Conservation (phyloP, 164 flowering plant genomes). For the Stephania cephalantha region DNA sequence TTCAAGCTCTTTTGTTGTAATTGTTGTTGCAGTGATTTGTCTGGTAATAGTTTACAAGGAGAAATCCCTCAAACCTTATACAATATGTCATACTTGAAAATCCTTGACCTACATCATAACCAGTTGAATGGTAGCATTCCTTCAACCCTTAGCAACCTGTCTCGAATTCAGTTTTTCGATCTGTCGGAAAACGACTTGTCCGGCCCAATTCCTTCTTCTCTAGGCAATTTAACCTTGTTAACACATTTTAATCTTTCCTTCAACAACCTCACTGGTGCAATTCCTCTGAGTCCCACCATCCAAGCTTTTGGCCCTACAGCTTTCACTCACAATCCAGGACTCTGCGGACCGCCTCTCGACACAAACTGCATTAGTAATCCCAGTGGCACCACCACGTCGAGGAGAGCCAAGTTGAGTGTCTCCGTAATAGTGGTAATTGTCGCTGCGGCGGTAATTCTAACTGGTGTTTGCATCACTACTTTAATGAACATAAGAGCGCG, state of each 20-base stretch:
- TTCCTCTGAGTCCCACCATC: conserved; percentile 45
- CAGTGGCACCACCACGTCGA: conserved; percentile 16
- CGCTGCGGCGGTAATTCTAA: conserved; percentile 79
- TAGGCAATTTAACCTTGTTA: conserved; percentile 48
- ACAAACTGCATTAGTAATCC: conserved; percentile 38
- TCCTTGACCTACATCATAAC: conserved; percentile 71
- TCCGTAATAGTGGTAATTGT: conserved; percentile 84
- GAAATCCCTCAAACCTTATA: conserved; percentile 55
- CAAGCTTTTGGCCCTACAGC: conserved; percentile 57
- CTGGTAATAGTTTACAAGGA: conserved; percentile 70
- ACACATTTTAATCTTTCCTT: conserved; percentile 66
- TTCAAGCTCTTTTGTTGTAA: conserved; percentile 9
- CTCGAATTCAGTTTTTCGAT: conserved; percentile 47
- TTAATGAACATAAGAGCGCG: conserved; percentile 63
- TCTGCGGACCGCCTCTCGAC: conserved; percentile 69
- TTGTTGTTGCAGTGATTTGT: conserved; percentile 72
- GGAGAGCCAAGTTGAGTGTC: conserved; percentile 49
- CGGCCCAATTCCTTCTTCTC: conserved; percentile 61
- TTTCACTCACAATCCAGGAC: conserved; percentile 60
- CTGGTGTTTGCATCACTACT: conserved; percentile 67
- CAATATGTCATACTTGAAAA: conserved; percentile 61
- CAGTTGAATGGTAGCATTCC: conserved; percentile 72
- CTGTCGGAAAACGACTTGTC: conserved; percentile 64
- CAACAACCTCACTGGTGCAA: conserved; percentile 68
- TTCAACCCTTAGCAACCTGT: conserved; percentile 44